phyloP scores from a whole-genome alignment of 2,329 filamentous ascomycete genomes.

The Apiospora aurea region DNA sequence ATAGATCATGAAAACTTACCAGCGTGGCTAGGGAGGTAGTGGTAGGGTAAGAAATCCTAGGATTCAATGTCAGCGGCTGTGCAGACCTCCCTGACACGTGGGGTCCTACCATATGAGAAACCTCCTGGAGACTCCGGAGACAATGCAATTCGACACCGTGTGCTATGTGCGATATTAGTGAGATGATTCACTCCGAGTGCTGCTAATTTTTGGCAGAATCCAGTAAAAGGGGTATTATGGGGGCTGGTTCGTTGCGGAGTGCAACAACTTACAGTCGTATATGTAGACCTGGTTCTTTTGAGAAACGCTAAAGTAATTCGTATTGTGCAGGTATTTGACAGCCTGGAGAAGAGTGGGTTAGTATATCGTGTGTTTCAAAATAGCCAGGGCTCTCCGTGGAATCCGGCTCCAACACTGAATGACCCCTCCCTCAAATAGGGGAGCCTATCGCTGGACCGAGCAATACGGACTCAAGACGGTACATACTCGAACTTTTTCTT shows the following conservation, averaged over 20 bases:
- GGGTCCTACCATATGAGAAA: conserved; percentile 73
- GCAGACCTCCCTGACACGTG: not conserved
- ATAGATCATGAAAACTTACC: conserved; percentile 55
- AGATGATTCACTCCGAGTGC: not conserved
- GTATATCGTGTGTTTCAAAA: not conserved
- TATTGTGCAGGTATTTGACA: conserved; percentile 91
- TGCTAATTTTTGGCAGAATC: not conserved
- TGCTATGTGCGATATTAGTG: not conserved
- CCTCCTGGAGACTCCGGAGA: conserved; percentile 87
- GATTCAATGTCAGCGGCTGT: not conserved
- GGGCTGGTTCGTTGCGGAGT: not conserved
- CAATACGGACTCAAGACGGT: not conserved
- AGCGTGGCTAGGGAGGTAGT: conserved; percentile 90
- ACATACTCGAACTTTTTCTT: conserved; percentile 76
- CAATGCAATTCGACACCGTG: conserved; percentile 91
- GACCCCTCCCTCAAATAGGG: not conserved
- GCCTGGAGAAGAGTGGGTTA: conserved; percentile 51
- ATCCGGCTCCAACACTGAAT: not conserved
- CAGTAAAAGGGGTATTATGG: not conserved
- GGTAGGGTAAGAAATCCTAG: conserved; percentile 89
- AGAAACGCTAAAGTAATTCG: conserved; percentile 91
- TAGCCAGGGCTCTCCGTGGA: not conserved
- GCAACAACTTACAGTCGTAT: conserved; percentile 67
- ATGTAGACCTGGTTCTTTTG: conserved; percentile 98
- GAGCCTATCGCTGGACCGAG: not conserved